Conservation (phyloP, 2,329 filamentous ascomycete genomes). For the Graphiopsis chlorocephala region DNA sequence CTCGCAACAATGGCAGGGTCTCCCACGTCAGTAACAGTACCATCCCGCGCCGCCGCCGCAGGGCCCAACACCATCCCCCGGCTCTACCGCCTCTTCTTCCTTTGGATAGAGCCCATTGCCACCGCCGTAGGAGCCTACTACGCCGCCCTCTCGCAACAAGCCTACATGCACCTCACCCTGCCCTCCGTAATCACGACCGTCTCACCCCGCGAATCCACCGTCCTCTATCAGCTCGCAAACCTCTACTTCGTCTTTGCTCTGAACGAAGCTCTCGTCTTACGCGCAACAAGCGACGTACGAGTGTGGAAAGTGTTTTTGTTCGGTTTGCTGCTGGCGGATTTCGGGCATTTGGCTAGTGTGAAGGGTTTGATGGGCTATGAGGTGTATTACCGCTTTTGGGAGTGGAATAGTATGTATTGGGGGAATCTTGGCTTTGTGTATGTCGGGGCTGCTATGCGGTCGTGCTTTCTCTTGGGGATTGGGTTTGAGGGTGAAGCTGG, state of each 20-base stretch:
- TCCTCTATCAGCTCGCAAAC: constrained; percentile 72
- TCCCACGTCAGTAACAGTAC: constrained; percentile 3
- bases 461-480: constrained; percentile 34
- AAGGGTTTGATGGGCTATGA: constrained; percentile 44
- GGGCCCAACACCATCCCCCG: constrained; percentile 48
- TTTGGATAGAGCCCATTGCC: constrained; percentile 64
- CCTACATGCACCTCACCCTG: constrained; percentile 65
- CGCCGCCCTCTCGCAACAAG: constrained; percentile 49
- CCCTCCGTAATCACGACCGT: constrained; percentile 32
- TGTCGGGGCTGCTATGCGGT: constrained; percentile 33
- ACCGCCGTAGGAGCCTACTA: constrained; percentile 54
- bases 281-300: constrained; percentile 62
- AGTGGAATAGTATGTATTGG: constrained; percentile 38
- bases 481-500: constrained; percentile 20
- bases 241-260: constrained; percentile 74
- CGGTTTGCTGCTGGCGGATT: constrained; percentile 68
- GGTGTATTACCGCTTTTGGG: constrained; percentile 42
- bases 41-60: background rate
- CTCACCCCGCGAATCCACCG: constrained; percentile 56
- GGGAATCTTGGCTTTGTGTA: constrained; percentile 38
- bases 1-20: constrained; percentile 10
- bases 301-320: constrained; percentile 70
- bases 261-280: constrained; percentile 73
- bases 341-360: constrained; percentile 71
- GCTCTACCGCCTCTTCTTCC: constrained; percentile 70